Evolutionary conservation across 306 rosid species (phyloP), one percentile per base, ranked within the genome.

Genomic region (Prosopis cineraria): DNA sequence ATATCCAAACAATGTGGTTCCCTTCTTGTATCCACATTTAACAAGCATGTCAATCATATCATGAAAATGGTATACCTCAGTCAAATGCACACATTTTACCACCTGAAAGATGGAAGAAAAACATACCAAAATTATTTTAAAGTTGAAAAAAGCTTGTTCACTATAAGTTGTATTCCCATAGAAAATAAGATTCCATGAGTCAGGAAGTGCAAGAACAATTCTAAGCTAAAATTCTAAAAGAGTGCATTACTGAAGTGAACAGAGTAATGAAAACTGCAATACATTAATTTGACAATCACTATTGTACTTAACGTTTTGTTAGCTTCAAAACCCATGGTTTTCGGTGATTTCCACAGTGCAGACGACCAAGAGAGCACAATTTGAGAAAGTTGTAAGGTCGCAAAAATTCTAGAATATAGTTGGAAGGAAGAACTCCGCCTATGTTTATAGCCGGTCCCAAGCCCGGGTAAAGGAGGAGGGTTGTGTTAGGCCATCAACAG

Each of bases 1-100:
- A 67, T 79, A 94, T 66, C 98, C 98, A 86, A 92, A 94, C 85
- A 92, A 86, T 37, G 98, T 94, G 77, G 96, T 87, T 68, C 98
- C 98, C 80, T 94, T 92, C 81, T 89, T 83, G 74, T 89, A 90
- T 12, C 98, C 97, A 58, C 97, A 92, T 44, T 43, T 84, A 59
- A 94, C 84, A 58, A 94, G 97, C 97, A 90, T 89, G 36, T 89
- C 92, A 73, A 94, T 94, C 93, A 94, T 88, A 74, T 85, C 93
- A 87, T 94, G 98, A 74, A 90, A 94, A 78, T 92, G 93, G 86
- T 91, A 94, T 9, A 91, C 91, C 29, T 88, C 97, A 29, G 84
- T 24, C 85, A 94, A 83, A 80, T 86, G 95, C 41, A 92, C 22
- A 68, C 89, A 90, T 75, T 94, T 94, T 9, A 83, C 84, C 77